Evolutionary conservation across 352 stramenopile genomes (phyloP).

Genomic region (Globisporangium recalcitrans): DNA sequence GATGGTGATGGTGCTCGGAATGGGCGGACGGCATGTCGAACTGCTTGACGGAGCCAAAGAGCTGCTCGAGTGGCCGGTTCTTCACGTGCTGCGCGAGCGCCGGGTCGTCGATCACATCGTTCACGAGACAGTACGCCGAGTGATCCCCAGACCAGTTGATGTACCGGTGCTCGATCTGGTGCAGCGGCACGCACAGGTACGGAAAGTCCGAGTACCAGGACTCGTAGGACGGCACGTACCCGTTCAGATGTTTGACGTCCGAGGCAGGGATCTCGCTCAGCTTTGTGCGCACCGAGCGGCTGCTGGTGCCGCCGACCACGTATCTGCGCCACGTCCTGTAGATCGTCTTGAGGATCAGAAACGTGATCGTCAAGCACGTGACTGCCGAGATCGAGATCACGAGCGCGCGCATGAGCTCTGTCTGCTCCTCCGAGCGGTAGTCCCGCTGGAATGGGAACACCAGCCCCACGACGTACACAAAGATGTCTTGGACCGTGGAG

Average conservation of each 20-base stretch:
- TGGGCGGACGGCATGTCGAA: constrained; percentile 22
- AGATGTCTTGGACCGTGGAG: constrained; percentile 20
- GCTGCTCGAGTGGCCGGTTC: constrained; percentile 35
- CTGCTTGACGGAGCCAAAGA: constrained; percentile 64
- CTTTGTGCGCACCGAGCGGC: constrained; percentile 21
- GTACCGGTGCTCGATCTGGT: constrained; percentile 44
- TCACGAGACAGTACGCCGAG: constrained; percentile 51
- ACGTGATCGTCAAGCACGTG: constrained; percentile 26
- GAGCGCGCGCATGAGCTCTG: constrained; percentile 37
- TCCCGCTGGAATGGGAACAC: constrained; percentile 49
- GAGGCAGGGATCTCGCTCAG: constrained; percentile 44
- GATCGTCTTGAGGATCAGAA: constrained; percentile 30
- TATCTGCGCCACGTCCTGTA: constrained; percentile 36
- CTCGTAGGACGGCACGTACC: constrained; percentile 58
- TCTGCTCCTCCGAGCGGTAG: constrained; percentile 31
- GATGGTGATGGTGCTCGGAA: not conserved
- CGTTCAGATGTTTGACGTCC: constrained; percentile 39
- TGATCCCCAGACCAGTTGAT: constrained; percentile 59
- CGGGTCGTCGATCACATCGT: constrained; percentile 49
- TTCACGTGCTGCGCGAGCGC: constrained; percentile 35
- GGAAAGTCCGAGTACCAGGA: constrained; percentile 71
- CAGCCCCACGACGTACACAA: constrained; percentile 34
- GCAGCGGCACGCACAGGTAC: constrained; percentile 52
- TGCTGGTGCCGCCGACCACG: constrained; percentile 26
- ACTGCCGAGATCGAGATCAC: constrained; percentile 36